Base-by-base conservation (phyloP, 2,329 filamentous ascomycete genomes). In the Colletotrichum tofieldiae region DNA sequence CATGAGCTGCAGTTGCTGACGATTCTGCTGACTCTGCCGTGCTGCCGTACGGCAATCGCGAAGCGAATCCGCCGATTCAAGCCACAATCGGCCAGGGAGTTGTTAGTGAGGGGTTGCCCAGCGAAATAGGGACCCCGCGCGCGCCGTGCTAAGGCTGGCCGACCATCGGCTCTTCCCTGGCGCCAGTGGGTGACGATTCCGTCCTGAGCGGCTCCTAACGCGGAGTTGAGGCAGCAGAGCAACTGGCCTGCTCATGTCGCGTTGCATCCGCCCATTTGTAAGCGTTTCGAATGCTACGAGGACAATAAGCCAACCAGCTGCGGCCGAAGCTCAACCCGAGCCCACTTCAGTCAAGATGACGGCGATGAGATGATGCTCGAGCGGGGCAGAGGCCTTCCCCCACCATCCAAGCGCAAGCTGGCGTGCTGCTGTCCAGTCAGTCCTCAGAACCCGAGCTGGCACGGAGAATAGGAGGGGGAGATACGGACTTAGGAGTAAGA, bases 351-450 rank as follows among this genome's bases (percentile, higher is more conserved):
- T 45, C 58, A 68, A 37, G 58, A 68, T 72, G 69, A 64, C 69
- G 59, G 29, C 59, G 54, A 72, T 55, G 69, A 63, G 65, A 55
- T 54, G 52, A 37, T 72, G 65, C 35, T 52, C 41, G 41, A 72
- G 69, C 65, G 69, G 69, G 69, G 69, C 65, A 72, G 58, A 18
- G n/a, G 32, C 61, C 20, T 39, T 37, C 39, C 65, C 68, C 68
- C 68, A 67, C 68, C 68, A 71, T 63, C 29, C 49, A 52, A 56
- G 51, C 39, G 11, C 39, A 55, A 70, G 62, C 54, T 60, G 41
- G 45, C 60, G 58, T 60, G 29, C 29, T 35, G 43, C 20, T 60
- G 14, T 5, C 35, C 32, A 51, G 45, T 60, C 55, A 43, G n/a
- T 39, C 29, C 14, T 43, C 39, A 41, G 55, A 41, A 41, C 56